These are phyloP conservation scores for Glarea lozoyensis DNA, from an alignment of 495 filamentous ascomycete genomes.

Conservation along the genomic window DNA sequence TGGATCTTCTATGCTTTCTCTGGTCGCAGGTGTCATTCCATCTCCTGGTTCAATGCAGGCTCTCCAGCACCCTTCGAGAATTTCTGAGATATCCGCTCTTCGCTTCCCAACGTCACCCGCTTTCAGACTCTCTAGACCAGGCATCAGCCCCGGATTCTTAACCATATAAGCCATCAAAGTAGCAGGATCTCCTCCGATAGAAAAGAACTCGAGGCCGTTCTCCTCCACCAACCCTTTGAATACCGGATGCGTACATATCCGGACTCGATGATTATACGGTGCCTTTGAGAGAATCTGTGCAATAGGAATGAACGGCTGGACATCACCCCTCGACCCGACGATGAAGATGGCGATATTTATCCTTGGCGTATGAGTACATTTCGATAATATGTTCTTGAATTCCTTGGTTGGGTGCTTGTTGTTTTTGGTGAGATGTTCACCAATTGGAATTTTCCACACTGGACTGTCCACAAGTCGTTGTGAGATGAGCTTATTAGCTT, in stretches of 20 bases:
- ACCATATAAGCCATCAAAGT: constrained; percentile 84
- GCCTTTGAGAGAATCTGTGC: constrained; percentile 49
- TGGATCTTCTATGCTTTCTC: constrained; percentile 18
- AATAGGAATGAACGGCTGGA: constrained; percentile 65
- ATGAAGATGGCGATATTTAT: constrained; percentile 75
- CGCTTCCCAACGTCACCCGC: constrained; percentile 58
- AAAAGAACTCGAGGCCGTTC: constrained; percentile 69
- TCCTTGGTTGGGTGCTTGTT: not conserved
- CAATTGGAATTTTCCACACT: not conserved
- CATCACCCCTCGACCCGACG: constrained; percentile 67
- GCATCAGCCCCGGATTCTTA: constrained; percentile 75
- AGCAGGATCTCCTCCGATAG: constrained; percentile 67
- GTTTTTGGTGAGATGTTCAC: constrained; percentile 9
- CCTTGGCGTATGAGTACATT: constrained; percentile 19
- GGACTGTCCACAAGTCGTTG: not conserved
- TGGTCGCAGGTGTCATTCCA: constrained; percentile 21
- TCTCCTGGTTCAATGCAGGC: constrained; percentile 56
- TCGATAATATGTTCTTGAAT: constrained; percentile 6
- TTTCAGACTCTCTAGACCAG: constrained; percentile 54
- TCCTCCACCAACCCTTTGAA: constrained; percentile 61
- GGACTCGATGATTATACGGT: constrained; percentile 60
- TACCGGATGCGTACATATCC: constrained; percentile 69
- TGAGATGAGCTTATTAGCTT: no score
- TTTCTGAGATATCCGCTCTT: constrained; percentile 54
- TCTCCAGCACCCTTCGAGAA: constrained; percentile 67